These are phyloP conservation scores for Berberis vulgaris DNA, from an alignment of 164 flowering plant genomes.

Conservation along the genomic window DNA sequence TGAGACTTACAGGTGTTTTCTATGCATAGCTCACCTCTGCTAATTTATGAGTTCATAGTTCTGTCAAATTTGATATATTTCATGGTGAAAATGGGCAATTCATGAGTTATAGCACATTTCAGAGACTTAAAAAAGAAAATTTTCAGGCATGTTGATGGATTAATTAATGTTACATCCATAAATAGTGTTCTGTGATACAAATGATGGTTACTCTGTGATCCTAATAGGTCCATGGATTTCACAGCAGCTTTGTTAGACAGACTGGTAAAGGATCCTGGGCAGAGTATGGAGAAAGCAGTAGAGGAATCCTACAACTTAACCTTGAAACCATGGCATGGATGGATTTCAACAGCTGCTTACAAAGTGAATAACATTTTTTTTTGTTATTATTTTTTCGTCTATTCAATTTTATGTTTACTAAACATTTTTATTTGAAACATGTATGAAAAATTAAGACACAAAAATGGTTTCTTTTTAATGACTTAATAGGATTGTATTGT, in stretches of 20 bases:
- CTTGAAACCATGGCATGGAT: slow-evolving; percentile 88
- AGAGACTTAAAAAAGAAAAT: too few relatives aligned
- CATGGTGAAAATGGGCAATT: too few relatives aligned
- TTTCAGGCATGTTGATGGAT: too few relatives aligned
- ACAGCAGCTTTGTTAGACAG: slow-evolving; percentile 41
- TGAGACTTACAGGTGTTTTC: too few relatives aligned
- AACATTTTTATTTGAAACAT: background rate
- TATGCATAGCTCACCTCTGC: too few relatives aligned
- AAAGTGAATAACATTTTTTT: slow-evolving; percentile 25
- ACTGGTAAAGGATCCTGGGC: slow-evolving; percentile 35
- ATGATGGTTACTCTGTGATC: background rate
- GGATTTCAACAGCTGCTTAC: slow-evolving; percentile 86
- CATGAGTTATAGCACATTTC: too few relatives aligned
- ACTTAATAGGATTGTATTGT: too few relatives aligned
- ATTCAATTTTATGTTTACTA: background rate
- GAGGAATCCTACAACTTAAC: slow-evolving; percentile 61
- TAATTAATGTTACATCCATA: too few relatives aligned
- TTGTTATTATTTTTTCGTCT: background rate
- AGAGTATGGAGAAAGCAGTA: slow-evolving; percentile 48
- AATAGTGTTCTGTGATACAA: background rate
- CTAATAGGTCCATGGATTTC: slow-evolving; percentile 61
- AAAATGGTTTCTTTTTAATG: too few relatives aligned
- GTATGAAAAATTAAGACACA: too few relatives aligned
- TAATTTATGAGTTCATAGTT: too few relatives aligned
- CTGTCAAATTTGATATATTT: too few relatives aligned